Percentiles rank a stretch among this genome's conserved stretches.
phyloP scores from a whole-genome alignment of 345 rosid genomes.

The Murraya paniculata region DNA sequence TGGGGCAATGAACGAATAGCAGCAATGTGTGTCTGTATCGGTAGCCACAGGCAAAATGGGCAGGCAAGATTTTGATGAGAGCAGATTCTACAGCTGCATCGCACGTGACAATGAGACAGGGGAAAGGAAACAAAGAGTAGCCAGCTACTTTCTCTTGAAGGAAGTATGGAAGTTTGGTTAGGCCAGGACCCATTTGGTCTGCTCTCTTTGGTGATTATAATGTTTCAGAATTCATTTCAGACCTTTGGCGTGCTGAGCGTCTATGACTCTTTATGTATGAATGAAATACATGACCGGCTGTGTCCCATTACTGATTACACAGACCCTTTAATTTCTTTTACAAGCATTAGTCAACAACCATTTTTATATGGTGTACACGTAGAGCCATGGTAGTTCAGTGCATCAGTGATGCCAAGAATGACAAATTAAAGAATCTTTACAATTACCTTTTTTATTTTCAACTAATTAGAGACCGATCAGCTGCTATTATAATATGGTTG shows the following conservation, averaged over 20 bases:
- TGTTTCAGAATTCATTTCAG: background rate
- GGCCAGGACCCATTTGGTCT: background rate
- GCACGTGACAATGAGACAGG: background rate
- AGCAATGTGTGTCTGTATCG: background rate
- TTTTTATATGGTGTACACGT: background rate
- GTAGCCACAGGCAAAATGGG: background rate
- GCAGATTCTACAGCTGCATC: background rate
- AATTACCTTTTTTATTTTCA: background rate
- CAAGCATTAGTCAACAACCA: background rate
- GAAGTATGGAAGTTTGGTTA: background rate
- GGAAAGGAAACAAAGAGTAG: background rate
- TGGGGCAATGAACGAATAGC: background rate
- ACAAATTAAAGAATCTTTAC: background rate
- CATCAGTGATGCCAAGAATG: background rate
- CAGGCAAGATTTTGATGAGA: background rate
- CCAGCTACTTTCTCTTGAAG: background rate
- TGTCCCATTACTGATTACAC: background rate
- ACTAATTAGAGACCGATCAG: too few species aligned
- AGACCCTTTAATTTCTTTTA: background rate
- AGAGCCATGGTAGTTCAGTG: background rate
- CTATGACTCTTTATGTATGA: too few species aligned
- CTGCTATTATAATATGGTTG: background rate
- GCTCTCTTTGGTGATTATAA: background rate
- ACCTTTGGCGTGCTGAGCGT: too few species aligned
- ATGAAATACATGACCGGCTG: background rate